Conservation (phyloP, 2,329 filamentous ascomycete genomes). For the Phyllosticta paracitricarpa region DNA sequence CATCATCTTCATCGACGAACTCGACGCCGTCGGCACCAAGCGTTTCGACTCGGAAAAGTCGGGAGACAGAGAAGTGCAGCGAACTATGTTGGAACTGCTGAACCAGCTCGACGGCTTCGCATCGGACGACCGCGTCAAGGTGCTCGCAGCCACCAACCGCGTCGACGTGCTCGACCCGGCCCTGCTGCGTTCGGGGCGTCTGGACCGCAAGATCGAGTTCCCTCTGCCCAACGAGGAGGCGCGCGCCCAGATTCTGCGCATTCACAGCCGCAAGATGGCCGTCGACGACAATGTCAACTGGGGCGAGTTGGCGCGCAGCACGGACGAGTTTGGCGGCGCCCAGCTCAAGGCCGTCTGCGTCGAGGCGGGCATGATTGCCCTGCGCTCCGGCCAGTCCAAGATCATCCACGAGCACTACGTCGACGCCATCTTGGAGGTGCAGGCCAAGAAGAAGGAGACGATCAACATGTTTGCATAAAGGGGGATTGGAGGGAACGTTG, state of each 20-base stretch:
- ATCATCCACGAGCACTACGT: constrained; percentile 98
- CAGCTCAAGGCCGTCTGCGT: constrained; percentile 98
- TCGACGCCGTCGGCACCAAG: constrained; percentile 97
- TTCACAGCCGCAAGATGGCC: constrained; percentile 97
- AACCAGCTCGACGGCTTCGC: constrained; percentile 98
- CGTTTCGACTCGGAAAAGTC: constrained; percentile 98
- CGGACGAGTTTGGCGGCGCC: constrained; percentile 95
- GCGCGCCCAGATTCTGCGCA: constrained; percentile 90
- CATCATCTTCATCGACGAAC: constrained; percentile 98
- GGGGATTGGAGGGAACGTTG: neutral
- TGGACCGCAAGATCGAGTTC: constrained; percentile 97
- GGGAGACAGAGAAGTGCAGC: constrained; percentile 93
- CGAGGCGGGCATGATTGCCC: constrained; percentile 97
- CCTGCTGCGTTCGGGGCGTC: constrained; percentile 77
- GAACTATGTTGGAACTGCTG: constrained; percentile 96
- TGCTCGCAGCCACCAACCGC: constrained; percentile 87
- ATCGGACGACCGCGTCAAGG: constrained; percentile 93
- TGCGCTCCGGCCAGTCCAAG: constrained; percentile 89
- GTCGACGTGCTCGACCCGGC: constrained; percentile 90
- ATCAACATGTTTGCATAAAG: constrained; percentile 34
- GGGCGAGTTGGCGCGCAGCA: constrained; percentile 88
- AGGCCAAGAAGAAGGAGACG: constrained; percentile 86
- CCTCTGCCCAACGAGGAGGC: constrained; percentile 96
- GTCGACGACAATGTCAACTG: constrained; percentile 91
- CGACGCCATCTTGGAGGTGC: constrained; percentile 93